Evolutionary conservation across 352 stramenopile species (phyloP).

Genomic region (Globisporangium nunn): DNA sequence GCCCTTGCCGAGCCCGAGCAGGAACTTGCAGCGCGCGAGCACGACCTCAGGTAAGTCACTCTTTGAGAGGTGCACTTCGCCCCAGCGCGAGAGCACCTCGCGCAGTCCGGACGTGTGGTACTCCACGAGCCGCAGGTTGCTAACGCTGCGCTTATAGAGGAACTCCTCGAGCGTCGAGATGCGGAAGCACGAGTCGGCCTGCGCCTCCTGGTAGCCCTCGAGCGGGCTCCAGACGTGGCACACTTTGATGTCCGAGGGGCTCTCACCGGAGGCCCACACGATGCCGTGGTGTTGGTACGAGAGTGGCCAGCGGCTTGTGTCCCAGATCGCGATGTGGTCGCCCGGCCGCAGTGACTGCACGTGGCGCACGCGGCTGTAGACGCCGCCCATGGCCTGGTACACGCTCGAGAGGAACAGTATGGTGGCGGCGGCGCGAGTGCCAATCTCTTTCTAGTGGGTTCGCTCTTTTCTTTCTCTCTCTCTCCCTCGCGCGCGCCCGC

Average conservation of each 20-base stretch:
- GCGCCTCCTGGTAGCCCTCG: slow-evolving; percentile 58
- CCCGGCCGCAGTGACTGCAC: slow-evolving; percentile 66
- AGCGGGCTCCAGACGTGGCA: slow-evolving; percentile 85
- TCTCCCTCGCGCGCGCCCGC: too few species aligned
- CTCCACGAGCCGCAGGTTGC: slow-evolving; percentile 70
- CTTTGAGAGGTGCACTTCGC: slow-evolving; percentile 82
- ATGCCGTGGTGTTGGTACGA: slow-evolving; percentile 85
- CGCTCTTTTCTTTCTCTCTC: too few species aligned
- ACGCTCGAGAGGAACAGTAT: slow-evolving; percentile 11
- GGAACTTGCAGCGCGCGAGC: slow-evolving; percentile 74
- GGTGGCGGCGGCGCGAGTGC: not conserved
- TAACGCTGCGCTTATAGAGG: slow-evolving; percentile 49
- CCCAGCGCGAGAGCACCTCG: slow-evolving; percentile 73
- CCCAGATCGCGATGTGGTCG: slow-evolving; percentile 84
- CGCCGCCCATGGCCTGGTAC: slow-evolving; percentile 43
- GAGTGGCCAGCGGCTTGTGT: slow-evolving; percentile 79
- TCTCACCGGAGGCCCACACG: slow-evolving; percentile 71
- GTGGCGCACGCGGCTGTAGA: slow-evolving; percentile 75
- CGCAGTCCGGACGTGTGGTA: slow-evolving; percentile 80
- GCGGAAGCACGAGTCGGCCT: slow-evolving; percentile 81
- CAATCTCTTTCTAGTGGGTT: too few species aligned
- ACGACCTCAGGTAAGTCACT: slow-evolving; percentile 79
- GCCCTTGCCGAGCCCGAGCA: slow-evolving; percentile 63
- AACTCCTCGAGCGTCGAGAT: slow-evolving; percentile 86
- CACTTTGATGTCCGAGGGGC: slow-evolving; percentile 52